Conservation (phyloP, 2,329 filamentous ascomycete species). For the Aaosphaeria pasadenensis region DNA sequence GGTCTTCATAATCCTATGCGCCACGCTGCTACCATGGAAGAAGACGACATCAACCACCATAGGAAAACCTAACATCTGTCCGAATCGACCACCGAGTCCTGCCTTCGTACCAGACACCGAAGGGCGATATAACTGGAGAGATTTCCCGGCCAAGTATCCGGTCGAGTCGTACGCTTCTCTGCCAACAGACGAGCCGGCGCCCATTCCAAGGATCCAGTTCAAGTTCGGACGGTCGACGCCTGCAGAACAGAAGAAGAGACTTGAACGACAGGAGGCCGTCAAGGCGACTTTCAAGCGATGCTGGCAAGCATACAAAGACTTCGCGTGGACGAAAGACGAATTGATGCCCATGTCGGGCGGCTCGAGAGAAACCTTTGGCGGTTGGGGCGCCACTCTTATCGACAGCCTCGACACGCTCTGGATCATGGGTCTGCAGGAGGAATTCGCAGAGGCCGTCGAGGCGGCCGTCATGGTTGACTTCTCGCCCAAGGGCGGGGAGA, state of each 20-base stretch:
- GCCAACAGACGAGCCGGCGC: neutral
- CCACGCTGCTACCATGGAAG: too few relatives aligned
- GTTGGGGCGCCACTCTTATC: slow-evolving; percentile 82
- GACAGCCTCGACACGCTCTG: slow-evolving; percentile 68
- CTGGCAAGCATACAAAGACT: slow-evolving; percentile 75
- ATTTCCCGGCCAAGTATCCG: neutral
- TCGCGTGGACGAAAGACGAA: slow-evolving; percentile 84
- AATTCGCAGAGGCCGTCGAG: slow-evolving; percentile 60
- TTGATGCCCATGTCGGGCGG: slow-evolving; percentile 66
- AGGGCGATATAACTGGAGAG: neutral
- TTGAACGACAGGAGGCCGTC: slow-evolving; percentile 56
- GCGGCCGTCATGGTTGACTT: slow-evolving; percentile 60
- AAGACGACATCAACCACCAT: neutral
- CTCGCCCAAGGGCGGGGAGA: slow-evolving; percentile 39
- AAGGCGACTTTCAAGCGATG: slow-evolving; percentile 70
- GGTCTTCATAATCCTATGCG: too few relatives aligned
- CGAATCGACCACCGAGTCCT: neutral
- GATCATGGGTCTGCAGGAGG: slow-evolving; percentile 63
- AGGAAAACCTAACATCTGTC: neutral
- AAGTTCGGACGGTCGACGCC: too few relatives aligned
- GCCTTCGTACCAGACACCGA: neutral
- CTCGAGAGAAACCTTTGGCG: slow-evolving; percentile 76
- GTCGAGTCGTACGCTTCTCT: neutral
- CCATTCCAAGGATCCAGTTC: too few relatives aligned
- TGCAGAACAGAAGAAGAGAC: too few relatives aligned